phyloP scores from a whole-genome alignment of 2,329 filamentous ascomycete genomes.

The Fusarium sp. region DNA sequence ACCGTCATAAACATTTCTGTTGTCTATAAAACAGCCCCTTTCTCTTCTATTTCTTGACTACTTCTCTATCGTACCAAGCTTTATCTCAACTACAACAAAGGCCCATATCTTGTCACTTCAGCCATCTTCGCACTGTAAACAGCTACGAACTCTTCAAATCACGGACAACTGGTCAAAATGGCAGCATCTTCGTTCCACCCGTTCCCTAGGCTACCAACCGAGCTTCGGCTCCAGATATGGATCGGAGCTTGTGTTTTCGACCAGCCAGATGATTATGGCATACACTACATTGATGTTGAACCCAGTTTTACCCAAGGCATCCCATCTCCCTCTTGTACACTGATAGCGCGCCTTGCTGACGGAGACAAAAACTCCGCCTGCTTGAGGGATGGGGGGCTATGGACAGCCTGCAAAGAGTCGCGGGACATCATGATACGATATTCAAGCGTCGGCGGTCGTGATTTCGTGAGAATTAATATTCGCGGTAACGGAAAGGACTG shows the following conservation, averaged over 20 bases:
- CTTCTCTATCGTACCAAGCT: background rate
- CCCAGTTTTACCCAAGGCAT: background rate
- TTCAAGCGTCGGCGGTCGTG: background rate
- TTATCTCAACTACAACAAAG: background rate
- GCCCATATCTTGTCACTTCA: background rate
- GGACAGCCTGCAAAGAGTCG: slow-evolving; percentile 7
- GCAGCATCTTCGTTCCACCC: background rate
- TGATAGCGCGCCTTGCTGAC: background rate
- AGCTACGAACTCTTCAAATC: background rate
- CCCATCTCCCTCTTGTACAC: fast-evolving
- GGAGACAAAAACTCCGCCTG: background rate
- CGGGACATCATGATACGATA: background rate
- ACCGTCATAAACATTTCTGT: background rate
- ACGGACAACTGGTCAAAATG: background rate
- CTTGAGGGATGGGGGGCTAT: background rate
- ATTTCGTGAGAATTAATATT: background rate
- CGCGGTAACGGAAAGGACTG: fast-evolving
- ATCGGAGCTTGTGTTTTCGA: background rate
- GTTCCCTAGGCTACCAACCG: background rate
- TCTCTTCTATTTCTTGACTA: no score
- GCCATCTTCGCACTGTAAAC: fast-evolving
- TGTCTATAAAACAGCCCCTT: background rate
- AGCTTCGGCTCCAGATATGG: background rate
- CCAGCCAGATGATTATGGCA: background rate
- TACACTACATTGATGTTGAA: background rate